These are phyloP conservation scores for Penicillium italicum DNA, from an alignment of 2,329 filamentous ascomycete genomes.

Conservation along the genomic window DNA sequence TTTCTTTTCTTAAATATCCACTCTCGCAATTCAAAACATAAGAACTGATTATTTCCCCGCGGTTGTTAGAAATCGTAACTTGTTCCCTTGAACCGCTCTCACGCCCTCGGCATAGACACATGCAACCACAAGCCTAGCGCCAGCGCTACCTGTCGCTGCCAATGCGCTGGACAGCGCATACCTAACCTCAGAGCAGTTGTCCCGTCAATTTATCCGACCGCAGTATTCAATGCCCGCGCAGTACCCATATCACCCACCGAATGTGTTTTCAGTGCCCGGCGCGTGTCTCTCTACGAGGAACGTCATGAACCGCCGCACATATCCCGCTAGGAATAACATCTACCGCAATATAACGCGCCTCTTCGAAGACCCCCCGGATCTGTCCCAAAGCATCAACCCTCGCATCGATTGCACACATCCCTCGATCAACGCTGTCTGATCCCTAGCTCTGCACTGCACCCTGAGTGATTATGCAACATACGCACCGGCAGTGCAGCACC, in stretches of 20 bases:
- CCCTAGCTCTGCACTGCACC: neutral
- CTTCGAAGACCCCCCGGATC: neutral
- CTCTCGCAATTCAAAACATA: neutral
- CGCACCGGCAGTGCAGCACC: neutral
- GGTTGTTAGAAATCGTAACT: neutral
- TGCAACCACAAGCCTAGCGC: neutral
- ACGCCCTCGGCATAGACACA: slow-evolving; percentile 3
- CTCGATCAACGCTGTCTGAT: neutral
- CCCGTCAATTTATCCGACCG: neutral
- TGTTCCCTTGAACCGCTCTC: neutral
- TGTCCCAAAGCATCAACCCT: neutral
- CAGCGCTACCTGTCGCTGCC: neutral
- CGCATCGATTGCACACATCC: neutral
- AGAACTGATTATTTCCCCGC: neutral
- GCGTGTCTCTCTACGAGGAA: neutral
- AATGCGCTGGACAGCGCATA: neutral
- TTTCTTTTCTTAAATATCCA: neutral
- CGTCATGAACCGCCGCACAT: neutral
- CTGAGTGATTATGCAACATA: neutral
- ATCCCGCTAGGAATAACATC: neutral
- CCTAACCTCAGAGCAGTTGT: neutral
- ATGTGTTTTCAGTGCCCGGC: no score
- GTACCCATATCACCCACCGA: neutral
- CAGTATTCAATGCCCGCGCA: neutral
- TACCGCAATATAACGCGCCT: neutral